Evolutionary conservation across 2,329 filamentous ascomycete genomes (phyloP).

Genomic region (Escovopsis weberi): DNA sequence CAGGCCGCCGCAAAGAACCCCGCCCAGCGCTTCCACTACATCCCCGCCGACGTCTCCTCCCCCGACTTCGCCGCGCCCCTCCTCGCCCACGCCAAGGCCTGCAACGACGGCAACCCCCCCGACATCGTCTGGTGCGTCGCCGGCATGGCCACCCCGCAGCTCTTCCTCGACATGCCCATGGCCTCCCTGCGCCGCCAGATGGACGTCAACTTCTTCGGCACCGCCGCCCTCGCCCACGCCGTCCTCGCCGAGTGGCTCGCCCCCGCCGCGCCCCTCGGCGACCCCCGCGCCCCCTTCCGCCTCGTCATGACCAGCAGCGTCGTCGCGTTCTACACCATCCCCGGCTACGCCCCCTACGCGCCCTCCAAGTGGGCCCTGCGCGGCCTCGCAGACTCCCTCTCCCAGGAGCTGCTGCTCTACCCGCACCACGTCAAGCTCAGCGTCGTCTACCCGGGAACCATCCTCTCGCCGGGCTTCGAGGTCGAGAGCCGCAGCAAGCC

Average conservation of each 20-base stretch:
- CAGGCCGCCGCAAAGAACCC: conserved; percentile 54
- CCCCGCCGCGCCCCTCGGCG: conserved; percentile 23
- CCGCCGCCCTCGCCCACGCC: conserved; percentile 73
- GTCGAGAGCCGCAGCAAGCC: conserved; percentile 70
- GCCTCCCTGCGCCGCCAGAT: conserved; percentile 60
- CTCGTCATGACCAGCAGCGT: conserved; percentile 78
- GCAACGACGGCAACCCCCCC: conserved; percentile 60
- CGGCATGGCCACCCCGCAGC: conserved; percentile 55
- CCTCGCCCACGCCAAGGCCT: conserved; percentile 55
- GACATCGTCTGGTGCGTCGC: conserved; percentile 90
- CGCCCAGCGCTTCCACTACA: conserved; percentile 63
- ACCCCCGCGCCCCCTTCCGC: conserved; percentile 43
- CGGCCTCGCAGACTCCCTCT: conserved; percentile 67
- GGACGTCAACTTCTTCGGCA: conserved; percentile 85
- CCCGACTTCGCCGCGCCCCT: conserved; percentile 20
- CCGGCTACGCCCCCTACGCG: conserved; percentile 72
- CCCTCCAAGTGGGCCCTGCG: conserved; percentile 78
- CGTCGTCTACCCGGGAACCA: conserved; percentile 72
- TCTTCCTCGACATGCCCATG: conserved; percentile 63
- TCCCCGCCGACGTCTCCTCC: conserved; percentile 2
- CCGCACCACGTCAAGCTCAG: conserved; percentile 71
- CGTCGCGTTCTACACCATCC: conserved; percentile 58
- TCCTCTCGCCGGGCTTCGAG: conserved; percentile 59
- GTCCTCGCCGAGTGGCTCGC: conserved; percentile 61
- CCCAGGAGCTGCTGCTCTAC: conserved; percentile 76